Conservation (phyloP, 441 rosid species). For the Euphorbia corollata region DNA sequence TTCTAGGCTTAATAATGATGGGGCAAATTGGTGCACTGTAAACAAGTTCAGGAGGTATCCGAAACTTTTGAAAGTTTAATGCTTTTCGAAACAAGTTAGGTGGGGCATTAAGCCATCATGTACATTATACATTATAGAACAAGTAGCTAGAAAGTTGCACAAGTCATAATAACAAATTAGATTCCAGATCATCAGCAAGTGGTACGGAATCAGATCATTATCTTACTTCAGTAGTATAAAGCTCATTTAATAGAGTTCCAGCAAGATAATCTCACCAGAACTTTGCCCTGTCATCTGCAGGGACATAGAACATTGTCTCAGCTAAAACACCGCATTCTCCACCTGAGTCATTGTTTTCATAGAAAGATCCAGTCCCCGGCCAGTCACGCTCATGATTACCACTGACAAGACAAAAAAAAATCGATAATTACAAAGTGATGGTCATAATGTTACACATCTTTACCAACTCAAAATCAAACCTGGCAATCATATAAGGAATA, state of each 20-base stretch:
- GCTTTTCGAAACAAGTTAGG: too few relatives aligned
- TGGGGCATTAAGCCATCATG: too few relatives aligned
- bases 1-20: too few relatives aligned
- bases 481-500: constrained; percentile 78
- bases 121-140: too few relatives aligned
- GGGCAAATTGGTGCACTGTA: too few relatives aligned
- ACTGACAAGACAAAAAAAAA: constrained; percentile 24
- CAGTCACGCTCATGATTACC: constrained; percentile 93
- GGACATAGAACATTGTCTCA: constrained; percentile 78
- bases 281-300: constrained; percentile 68
- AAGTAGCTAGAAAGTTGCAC: too few relatives aligned
- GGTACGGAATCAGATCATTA: neutral
- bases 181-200: neutral
- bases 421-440: neutral
- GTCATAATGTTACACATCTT: neutral
- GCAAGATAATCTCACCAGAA: constrained; percentile 42
- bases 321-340: constrained; percentile 89
- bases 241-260: neutral
- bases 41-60: too few relatives aligned
- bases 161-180: neutral
- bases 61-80: too few relatives aligned
- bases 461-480: constrained; percentile 28
- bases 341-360: constrained; percentile 58
- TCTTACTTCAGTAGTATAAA: too few relatives aligned
- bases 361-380: constrained; percentile 78